A percentile compares a stretch with the other conserved stretches of the same genome.
These are phyloP conservation scores for Chaetomium olivaceum DNA, from an alignment of 2,329 filamentous ascomycete genomes.

Conservation along the genomic window DNA sequence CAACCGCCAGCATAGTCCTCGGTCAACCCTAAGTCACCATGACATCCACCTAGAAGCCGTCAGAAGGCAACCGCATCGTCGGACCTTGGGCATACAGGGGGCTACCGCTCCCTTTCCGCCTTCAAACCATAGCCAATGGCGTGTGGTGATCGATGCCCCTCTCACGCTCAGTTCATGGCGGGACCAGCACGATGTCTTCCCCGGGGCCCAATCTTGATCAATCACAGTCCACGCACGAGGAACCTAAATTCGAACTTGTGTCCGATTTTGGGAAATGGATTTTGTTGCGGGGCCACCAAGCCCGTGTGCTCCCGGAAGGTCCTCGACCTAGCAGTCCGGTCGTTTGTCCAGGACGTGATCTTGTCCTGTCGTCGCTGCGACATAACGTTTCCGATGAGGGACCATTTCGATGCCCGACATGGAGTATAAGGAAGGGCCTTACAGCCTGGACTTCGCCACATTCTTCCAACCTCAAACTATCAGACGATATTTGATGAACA, in stretches of 20 bases:
- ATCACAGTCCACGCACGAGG: not conserved
- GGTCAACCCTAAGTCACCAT: not conserved
- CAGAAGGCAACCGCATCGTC: not conserved
- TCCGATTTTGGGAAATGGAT: not conserved
- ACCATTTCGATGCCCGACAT: no score
- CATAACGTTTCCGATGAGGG: not conserved
- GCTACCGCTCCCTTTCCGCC: not conserved
- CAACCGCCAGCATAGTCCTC: not conserved
- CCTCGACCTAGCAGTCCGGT: not conserved
- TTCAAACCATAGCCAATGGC: not conserved
- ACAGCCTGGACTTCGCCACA: constrained; percentile 4
- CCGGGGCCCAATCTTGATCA: not conserved
- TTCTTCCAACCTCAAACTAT: not conserved
- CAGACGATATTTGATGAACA: not conserved
- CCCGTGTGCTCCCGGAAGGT: not conserved
- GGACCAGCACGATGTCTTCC: not conserved
- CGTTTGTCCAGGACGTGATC: not conserved
- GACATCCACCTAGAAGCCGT: not conserved
- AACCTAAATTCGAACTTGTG: no score
- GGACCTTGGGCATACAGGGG: not conserved
- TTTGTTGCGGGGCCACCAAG: not conserved
- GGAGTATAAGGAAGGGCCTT: not conserved
- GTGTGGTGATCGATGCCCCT: no score
- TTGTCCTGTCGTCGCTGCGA: not conserved
- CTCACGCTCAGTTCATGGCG: not conserved